phyloP scores from a whole-genome alignment of 2,329 filamentous ascomycete genomes.

The Berkeleyomyces basicola region DNA sequence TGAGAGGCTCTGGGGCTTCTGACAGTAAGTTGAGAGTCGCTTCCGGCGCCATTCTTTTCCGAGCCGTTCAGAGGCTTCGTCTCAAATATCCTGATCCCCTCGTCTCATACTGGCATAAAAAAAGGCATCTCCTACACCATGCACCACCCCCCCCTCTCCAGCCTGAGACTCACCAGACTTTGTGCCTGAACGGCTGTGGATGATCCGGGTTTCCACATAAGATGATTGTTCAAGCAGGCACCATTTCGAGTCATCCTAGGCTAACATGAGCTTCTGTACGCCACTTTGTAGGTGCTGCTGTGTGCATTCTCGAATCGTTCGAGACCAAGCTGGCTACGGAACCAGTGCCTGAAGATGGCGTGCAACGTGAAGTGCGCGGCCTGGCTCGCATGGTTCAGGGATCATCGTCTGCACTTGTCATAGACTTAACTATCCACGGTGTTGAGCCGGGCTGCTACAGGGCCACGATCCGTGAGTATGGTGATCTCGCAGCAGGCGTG shows the following conservation, averaged over 20 bases:
- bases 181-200: background rate
- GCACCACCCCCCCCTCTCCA: background rate
- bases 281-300: conserved; percentile 47
- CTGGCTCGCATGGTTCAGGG: conserved; percentile 91
- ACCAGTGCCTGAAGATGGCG: conserved; percentile 22
- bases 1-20: conserved; percentile 72
- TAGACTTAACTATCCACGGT: conserved; percentile 77
- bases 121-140: background rate
- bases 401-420: conserved; percentile 55
- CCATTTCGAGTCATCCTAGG: background rate
- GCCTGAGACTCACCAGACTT: background rate
- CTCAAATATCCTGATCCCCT: background rate
- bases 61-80: background rate
- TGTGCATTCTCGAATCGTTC: conserved; percentile 86
- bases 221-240: background rate
- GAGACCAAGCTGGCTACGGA: conserved; percentile 36
- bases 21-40: conserved; percentile 42
- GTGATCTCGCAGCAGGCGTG: conserved; percentile 74
- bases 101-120: background rate
- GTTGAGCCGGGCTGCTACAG: conserved; percentile 66
- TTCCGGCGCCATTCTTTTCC: background rate
- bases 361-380: conserved; percentile 52
- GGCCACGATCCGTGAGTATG: conserved; percentile 70
- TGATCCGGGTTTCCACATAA: conserved; percentile 3
- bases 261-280: background rate